A percentile compares a stretch with the other conserved stretches of the same genome.
Conservation (phyloP, 352 stramenopile genomes). For the Phytophthora kernoviae region DNA sequence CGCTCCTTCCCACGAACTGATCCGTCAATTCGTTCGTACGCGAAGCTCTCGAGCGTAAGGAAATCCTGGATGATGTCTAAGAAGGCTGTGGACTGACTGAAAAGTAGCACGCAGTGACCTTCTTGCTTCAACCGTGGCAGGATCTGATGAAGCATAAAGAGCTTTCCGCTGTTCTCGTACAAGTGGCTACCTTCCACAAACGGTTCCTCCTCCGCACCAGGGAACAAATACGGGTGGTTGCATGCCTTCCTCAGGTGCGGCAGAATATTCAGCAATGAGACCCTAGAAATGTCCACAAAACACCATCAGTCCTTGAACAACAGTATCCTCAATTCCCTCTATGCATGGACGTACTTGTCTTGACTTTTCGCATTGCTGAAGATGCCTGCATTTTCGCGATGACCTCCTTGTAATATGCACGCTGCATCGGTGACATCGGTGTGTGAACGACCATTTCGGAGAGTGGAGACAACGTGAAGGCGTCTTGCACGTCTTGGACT, state of each 20-base stretch:
- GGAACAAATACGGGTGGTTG: constrained; percentile 94
- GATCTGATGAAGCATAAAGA: constrained; percentile 87
- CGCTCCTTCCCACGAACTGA: constrained; percentile 78
- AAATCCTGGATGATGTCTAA: constrained; percentile 87
- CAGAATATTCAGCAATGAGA: constrained; percentile 96
- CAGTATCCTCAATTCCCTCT: neutral
- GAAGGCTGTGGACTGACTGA: constrained; percentile 76
- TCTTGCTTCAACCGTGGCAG: constrained; percentile 75
- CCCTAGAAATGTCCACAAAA: constrained; percentile 23
- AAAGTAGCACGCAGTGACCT: constrained; percentile 89
- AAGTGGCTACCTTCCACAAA: constrained; percentile 76
- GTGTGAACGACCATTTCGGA: constrained; percentile 83
- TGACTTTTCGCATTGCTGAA: constrained; percentile 44
- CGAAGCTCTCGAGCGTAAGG: constrained; percentile 71
- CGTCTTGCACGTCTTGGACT: constrained; percentile 67
- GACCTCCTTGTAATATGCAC: constrained; percentile 83
- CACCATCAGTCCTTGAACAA: constrained; percentile 9
- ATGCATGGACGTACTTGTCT: constrained; percentile 23
- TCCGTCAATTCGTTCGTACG: constrained; percentile 81
- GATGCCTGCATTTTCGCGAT: constrained; percentile 64
- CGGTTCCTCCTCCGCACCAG: constrained; percentile 71
- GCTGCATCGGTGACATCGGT: constrained; percentile 76
- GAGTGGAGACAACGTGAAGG: constrained; percentile 71
- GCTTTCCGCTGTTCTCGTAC: constrained; percentile 80
- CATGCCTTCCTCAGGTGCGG: constrained; percentile 92